phyloP scores from a whole-genome alignment of 2,329 filamentous ascomycete genomes.

The Chaetomium sp. region DNA sequence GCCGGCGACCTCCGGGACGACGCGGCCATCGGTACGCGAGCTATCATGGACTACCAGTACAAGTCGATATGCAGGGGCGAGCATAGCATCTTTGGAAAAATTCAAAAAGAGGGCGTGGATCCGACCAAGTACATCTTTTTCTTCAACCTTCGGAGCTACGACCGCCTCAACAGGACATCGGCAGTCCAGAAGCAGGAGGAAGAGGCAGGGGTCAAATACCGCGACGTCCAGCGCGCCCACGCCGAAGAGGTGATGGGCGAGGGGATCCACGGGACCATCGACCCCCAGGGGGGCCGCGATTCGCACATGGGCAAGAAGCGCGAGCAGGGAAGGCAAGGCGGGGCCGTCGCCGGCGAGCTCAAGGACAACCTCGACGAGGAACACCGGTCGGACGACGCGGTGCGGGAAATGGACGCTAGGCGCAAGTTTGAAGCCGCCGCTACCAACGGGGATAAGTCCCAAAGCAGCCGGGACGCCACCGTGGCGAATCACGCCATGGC shows the following conservation, averaged over 20 bases:
- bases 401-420: slow-evolving; percentile 50
- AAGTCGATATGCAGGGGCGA: slow-evolving; percentile 76
- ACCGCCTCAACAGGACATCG: slow-evolving; percentile 83
- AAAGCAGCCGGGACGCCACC: slow-evolving; percentile 46
- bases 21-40: slow-evolving; percentile 72
- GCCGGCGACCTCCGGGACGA: slow-evolving; percentile 76
- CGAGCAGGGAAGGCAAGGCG: slow-evolving; percentile 39
- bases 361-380: slow-evolving; percentile 41
- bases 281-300: slow-evolving; percentile 50
- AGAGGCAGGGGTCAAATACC: slow-evolving; percentile 79
- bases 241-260: slow-evolving; percentile 85
- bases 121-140: slow-evolving; percentile 82
- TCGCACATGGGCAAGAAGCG: slow-evolving; percentile 50
- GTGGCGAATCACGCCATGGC: slow-evolving; percentile 84
- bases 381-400: slow-evolving; percentile 39
- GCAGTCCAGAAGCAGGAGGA: slow-evolving; percentile 74
- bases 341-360: slow-evolving; percentile 38
- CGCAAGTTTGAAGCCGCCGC: slow-evolving; percentile 54
- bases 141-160: slow-evolving; percentile 92
- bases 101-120: slow-evolving; percentile 72
- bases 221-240: slow-evolving; percentile 83
- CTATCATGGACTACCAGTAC: slow-evolving; percentile 90
- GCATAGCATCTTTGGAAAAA: slow-evolving; percentile 81
- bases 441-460: slow-evolving; percentile 40
- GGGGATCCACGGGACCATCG: slow-evolving; percentile 64